A percentile compares a stretch with the other conserved stretches of the same genome.
These are phyloP conservation scores for Stemphylium lycopersici DNA, from an alignment of 2,329 filamentous ascomycete genomes.

Conservation along the genomic window DNA sequence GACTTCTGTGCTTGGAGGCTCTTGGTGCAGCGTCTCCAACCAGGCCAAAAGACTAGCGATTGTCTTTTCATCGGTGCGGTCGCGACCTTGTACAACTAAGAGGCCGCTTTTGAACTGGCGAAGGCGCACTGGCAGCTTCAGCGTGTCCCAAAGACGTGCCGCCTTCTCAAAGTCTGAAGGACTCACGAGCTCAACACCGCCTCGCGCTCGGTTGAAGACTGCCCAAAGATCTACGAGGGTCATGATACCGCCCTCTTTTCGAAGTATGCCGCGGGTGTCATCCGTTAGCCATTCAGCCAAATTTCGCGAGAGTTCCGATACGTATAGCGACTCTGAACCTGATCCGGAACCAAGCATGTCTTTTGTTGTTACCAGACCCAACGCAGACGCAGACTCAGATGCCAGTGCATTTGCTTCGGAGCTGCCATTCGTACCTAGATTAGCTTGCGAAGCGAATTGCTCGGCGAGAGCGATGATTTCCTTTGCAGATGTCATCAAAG, in stretches of 20 bases:
- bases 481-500: conserved; percentile 96
- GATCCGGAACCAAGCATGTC: conserved; percentile 82
- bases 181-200: conserved; percentile 92
- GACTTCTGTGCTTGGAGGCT: conserved; percentile 68
- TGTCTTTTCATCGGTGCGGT: conserved; percentile 90
- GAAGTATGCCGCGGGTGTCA: conserved; percentile 44
- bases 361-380: conserved; percentile 91
- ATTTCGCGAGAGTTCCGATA: conserved; percentile 63
- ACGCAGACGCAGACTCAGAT: conserved; percentile 79
- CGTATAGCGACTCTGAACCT: conserved; percentile 81
- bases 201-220: conserved; percentile 89
- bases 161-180: conserved; percentile 92
- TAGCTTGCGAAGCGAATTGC: conserved; percentile 74
- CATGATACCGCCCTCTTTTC: conserved; percentile 48
- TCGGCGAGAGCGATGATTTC: conserved; percentile 94
- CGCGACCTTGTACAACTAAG: conserved; percentile 87
- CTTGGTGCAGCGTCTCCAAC: conserved; percentile 74
- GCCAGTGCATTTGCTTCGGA: conserved; percentile 76
- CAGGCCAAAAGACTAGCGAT: conserved; percentile 76
- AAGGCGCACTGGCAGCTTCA: conserved; percentile 84
- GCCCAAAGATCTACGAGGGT: conserved; percentile 51
- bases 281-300: conserved; percentile 50
- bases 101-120: conserved; percentile 91
- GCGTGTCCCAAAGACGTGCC: conserved; percentile 82
- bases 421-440: conserved; percentile 60